Base-by-base conservation (phyloP, 306 rosid genomes). In the Quercus rubra region DNA sequence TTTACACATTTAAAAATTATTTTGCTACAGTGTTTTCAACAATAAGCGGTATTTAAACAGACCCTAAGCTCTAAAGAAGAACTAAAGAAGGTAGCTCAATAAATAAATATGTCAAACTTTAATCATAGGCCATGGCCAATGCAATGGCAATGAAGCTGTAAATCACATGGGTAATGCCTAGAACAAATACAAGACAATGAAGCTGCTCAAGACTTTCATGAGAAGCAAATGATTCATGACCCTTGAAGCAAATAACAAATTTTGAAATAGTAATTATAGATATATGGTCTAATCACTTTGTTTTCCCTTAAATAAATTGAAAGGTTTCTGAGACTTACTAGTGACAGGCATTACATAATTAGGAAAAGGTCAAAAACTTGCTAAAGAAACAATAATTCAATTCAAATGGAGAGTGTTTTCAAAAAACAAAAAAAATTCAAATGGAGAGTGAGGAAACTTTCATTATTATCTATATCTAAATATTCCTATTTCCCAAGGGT, bases 141-240 rank as follows among this genome's bases (percentile, higher is more conserved):
- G 87, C 96, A 84, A 95, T 85, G 58, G 99, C 87, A 61, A 84
- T 78, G 78, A 92, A 86, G 86, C 96, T 95, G 78, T 92, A 95
- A 30, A 87, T 82, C 85, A 95, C 85, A 85, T 92, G 97, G 1
- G 97, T 94, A 67, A 91, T 38, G 12, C 95, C 99, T 5, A 94
- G 97, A 83, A 91, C 99, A 68, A 94, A 92, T 61, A 89, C 81
- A 51, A 91, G 87, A 30, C 94, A 91, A 79, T 94, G 99, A 82
- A 94, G 97, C 91, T 94, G 97, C 86, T 94, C 97, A 43, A 94
- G 97, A 76, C 97, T 92, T 70, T 91, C 94, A 33, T 91, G 49
- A 56, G 97, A 94, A 81, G 92, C 97, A 71, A 94, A 94, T 31
- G 97, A 90, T 82, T 94, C 95, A 7, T 86, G 89, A 83, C 94